A percentile compares a stretch with the other conserved stretches of the same genome.
These are phyloP conservation scores for Discostella stelligeroides DNA, from an alignment of 108 stramenopile species.

Conservation along the genomic window DNA sequence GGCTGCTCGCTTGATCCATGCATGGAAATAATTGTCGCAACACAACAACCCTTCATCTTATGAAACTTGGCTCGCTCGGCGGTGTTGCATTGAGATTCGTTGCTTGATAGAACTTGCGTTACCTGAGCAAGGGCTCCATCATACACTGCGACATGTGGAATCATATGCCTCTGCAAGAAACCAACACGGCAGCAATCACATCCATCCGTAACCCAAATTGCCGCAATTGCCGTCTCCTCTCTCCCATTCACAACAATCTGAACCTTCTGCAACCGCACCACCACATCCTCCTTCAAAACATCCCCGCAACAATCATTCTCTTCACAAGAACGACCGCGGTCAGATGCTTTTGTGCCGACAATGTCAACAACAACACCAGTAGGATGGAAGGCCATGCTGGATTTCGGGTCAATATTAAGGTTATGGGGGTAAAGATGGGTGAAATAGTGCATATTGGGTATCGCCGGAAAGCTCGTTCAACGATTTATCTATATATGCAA, in stretches of 20 bases:
- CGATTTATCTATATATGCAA: too few relatives aligned
- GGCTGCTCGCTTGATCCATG: too few relatives aligned
- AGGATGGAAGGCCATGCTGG: not conserved
- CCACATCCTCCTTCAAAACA: not conserved
- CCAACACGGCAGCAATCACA: not conserved
- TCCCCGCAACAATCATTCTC: not conserved
- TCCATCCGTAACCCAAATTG: too few relatives aligned
- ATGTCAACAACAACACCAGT: conserved; percentile 1
- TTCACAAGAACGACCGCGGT: not conserved
- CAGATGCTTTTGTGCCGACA: conserved; percentile 1
- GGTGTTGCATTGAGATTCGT: too few relatives aligned
- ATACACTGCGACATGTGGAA: not conserved
- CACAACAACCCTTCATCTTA: too few relatives aligned
- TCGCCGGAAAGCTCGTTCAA: too few relatives aligned
- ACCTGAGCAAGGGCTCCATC: not conserved
- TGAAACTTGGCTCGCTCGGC: too few relatives aligned
- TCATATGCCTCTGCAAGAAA: not conserved
- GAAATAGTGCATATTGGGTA: too few relatives aligned
- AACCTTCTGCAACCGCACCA: not conserved
- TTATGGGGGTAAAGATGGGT: too few relatives aligned
- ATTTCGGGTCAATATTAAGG: too few relatives aligned
- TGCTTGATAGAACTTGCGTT: too few relatives aligned
- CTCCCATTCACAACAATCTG: conserved; percentile 4
- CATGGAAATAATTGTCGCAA: too few relatives aligned
- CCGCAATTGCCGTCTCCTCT: conserved; percentile 12